A percentile compares a stretch with the other conserved stretches of the same genome.
phyloP scores from a whole-genome alignment of 1,284 basidiomycete species.

The Cutaneotrichosporon sp. region DNA sequence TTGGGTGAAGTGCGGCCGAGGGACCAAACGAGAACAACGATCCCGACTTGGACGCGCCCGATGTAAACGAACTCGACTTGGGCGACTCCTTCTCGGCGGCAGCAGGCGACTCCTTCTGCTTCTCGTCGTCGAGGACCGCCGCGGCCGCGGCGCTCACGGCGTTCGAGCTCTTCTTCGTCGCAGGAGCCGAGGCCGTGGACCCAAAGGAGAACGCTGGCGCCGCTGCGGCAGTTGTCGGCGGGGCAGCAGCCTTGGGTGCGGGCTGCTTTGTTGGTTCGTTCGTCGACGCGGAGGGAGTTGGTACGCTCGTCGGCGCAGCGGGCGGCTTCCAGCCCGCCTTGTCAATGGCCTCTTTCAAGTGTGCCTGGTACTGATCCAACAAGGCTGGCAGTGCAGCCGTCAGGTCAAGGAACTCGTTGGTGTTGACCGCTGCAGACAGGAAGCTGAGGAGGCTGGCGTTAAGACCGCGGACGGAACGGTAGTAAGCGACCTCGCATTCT shows the following conservation, averaged over 20 bases:
- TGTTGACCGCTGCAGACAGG: constrained; percentile 59
- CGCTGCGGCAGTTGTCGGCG: constrained; percentile 51
- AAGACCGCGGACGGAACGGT: constrained; percentile 68
- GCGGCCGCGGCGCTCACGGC: constrained; percentile 33
- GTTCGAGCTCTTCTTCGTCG: constrained; percentile 26
- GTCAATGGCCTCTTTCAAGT: constrained; percentile 58
- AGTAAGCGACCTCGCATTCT: constrained; percentile 56
- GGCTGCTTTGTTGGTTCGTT: neutral
- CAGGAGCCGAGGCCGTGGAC: neutral
- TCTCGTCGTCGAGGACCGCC: constrained; percentile 29
- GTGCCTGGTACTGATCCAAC: constrained; percentile 60
- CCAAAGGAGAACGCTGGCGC: constrained; percentile 36
- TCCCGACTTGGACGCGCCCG: neutral
- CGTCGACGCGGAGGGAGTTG: neutral
- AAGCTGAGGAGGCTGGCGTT: constrained; percentile 66
- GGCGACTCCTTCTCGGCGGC: constrained; percentile 6
- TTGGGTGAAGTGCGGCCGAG: constrained; percentile 31
- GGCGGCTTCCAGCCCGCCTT: constrained; percentile 40
- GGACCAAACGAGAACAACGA: constrained; percentile 39
- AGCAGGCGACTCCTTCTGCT: neutral
- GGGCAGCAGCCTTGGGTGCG: constrained; percentile 15
- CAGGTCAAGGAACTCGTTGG: constrained; percentile 72
- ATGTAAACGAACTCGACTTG: constrained; percentile 12
- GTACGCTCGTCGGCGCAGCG: neutral
- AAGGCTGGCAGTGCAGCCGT: constrained; percentile 48